These are phyloP conservation scores for Aquilaria malaccensis DNA, from an alignment of 345 rosid species.

Conservation along the genomic window DNA sequence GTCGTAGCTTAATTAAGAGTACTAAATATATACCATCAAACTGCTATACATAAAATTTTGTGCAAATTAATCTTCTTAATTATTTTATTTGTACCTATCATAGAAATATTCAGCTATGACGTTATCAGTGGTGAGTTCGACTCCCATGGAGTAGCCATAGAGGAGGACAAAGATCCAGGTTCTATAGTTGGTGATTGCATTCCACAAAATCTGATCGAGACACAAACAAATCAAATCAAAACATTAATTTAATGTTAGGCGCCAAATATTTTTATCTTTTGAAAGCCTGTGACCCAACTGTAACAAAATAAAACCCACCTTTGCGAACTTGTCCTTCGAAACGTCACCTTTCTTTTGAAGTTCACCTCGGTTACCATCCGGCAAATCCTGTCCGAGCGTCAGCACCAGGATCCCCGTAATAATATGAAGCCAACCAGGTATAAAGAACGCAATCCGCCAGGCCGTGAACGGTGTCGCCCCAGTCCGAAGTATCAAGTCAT, in stretches of 20 bases:
- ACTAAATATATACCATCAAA: no score
- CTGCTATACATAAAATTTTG: no score
- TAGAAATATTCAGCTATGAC: conserved; percentile 79
- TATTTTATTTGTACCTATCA: conserved; percentile 33
- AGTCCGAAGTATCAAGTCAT: conserved; percentile 37
- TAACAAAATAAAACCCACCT: conserved; percentile 28
- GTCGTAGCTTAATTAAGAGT: no score
- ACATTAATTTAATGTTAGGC: not conserved
- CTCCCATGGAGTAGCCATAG: conserved; percentile 88
- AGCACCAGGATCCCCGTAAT: conserved; percentile 70
- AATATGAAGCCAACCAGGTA: conserved; percentile 65
- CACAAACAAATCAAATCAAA: not conserved
- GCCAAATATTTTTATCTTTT: not conserved
- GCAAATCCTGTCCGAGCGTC: conserved; percentile 86
- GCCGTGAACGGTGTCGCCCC: conserved; percentile 80
- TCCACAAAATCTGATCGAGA: conserved; percentile 62
- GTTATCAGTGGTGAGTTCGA: conserved; percentile 72
- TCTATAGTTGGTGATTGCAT: conserved; percentile 76
- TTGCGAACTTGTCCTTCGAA: conserved; percentile 66
- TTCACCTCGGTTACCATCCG: conserved; percentile 70
- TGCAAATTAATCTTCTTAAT: not conserved
- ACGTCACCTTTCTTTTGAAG: conserved; percentile 71
- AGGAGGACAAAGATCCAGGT: conserved; percentile 88
- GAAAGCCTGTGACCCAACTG: not conserved
- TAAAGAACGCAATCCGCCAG: conserved; percentile 86